Evolutionary conservation across 2,329 filamentous ascomycete species (phyloP), one percentile per base, ranked within the genome.

Genomic region (Byssothecium circinans): DNA sequence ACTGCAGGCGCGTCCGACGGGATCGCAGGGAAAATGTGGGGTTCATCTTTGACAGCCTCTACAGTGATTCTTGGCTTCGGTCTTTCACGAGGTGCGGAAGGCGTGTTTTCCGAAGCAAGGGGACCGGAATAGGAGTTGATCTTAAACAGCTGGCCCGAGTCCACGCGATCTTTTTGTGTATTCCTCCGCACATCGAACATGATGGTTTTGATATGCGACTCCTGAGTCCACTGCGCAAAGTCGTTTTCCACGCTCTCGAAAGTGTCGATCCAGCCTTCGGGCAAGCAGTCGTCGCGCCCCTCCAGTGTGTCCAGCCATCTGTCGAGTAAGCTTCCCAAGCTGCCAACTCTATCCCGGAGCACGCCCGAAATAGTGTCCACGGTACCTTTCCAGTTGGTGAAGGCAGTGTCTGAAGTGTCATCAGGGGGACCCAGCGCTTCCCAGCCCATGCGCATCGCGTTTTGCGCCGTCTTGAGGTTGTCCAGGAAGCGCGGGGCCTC

Each of bases 261-360:
- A 4, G 85, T 81, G 60, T 95, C 89, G 46, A 97, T 83, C 94
- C 92, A 99, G 22, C 76, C 69, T 33, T 95, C 88, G 0, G 94
- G 94, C 8, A 99, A 75, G 0, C 87, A 89, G 62, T 99, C 94
- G 35, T 87, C 79, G 45, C 85, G 79, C 1, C 90, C 91, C 69
- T 97, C 94, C 2, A 97, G 78, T 25, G 83, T 80, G 70, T 99
- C 91, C 12, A 99, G 79, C 81, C 96, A 90, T 41, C 80, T 82
- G 68, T 99, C 94, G 52, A 97, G 78, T 32, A 84, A 80, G 39
- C 81, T 81, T 0, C 89, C 92, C 0, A 91, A 79, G 29, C 79
- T 79, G 12, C 81, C 77, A 27, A 96, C 83, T 56, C 87, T 88
- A 25, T 80, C 75, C 47, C 87, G 83, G 25, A 97, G 75, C 8